Conservation (phyloP, 805 yeast species). For the Teunomyces gatunensis region DNA sequence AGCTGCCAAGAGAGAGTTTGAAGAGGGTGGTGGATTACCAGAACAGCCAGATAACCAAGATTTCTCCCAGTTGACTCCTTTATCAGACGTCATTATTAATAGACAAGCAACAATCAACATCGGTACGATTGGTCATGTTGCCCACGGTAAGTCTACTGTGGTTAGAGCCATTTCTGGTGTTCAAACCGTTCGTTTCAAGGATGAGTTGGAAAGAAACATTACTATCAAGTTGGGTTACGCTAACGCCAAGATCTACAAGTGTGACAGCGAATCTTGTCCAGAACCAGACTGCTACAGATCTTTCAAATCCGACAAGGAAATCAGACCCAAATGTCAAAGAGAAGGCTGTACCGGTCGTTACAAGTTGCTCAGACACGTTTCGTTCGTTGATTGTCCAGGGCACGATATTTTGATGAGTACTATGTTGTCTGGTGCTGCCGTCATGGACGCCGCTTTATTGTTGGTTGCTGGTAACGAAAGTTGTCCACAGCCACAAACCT, state of each 20-base stretch:
- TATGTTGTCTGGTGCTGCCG: constrained; percentile 99
- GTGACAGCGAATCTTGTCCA: constrained; percentile 81
- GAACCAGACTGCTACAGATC: constrained; percentile 95
- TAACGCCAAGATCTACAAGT: constrained; percentile 95
- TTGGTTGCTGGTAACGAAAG: constrained; percentile 98
- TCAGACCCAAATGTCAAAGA: constrained; percentile 86
- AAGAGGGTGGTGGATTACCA: constrained; percentile 98
- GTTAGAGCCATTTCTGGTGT: constrained; percentile 97
- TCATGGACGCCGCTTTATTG: constrained; percentile 98
- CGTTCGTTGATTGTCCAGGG: constrained; percentile 99
- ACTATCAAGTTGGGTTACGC: constrained; percentile 99
- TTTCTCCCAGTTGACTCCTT: constrained; percentile 74
- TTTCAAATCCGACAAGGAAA: constrained; percentile 91
- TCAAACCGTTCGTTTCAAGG: constrained; percentile 98
- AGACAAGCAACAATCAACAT: constrained; percentile 99
- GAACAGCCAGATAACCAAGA: constrained; percentile 93
- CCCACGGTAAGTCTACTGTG: constrained; percentile 92
- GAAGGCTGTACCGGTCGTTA: constrained; percentile 89
- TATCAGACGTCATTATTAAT: constrained; percentile 92
- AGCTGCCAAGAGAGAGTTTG: constrained; percentile 77
- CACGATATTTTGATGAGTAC: constrained; percentile 99
- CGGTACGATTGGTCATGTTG: constrained; percentile 96
- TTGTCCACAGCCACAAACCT: constrained; percentile 99
- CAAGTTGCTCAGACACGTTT: constrained; percentile 89
- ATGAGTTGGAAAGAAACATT: constrained; percentile 97